A percentile compares a stretch with the other conserved stretches of the same genome.
phyloP scores from a whole-genome alignment of 1,284 basidiomycete genomes.

The Pterula multifida region DNA sequence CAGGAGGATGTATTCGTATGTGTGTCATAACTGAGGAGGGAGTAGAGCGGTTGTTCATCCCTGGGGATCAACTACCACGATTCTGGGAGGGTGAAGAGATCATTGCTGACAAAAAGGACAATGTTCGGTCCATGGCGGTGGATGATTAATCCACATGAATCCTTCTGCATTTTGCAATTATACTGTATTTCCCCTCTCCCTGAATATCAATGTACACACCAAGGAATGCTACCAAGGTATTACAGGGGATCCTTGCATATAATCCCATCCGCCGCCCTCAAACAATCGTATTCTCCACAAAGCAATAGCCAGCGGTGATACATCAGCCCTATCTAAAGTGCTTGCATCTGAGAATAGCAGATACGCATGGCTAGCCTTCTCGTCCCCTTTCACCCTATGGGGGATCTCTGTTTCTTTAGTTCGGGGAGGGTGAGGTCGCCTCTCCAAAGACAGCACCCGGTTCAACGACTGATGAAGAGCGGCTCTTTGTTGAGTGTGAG shows the following conservation, averaged over 20 bases:
- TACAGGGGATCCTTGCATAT: not conserved
- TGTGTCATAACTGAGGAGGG: conserved; percentile 89
- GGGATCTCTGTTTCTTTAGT: conserved; percentile 12
- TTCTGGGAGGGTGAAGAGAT: conserved; percentile 81
- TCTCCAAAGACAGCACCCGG: conserved; percentile 37
- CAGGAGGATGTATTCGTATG: conserved; percentile 96
- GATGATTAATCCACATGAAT: not conserved
- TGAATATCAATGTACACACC: too few relatives aligned
- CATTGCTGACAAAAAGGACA: conserved; percentile 28
- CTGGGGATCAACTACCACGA: conserved; percentile 82
- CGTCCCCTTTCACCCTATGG: conserved; percentile 14
- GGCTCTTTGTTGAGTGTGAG: conserved; percentile 42
- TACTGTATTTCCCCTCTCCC: too few relatives aligned
- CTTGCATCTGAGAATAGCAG: conserved; percentile 41
- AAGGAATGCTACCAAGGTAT: too few relatives aligned
- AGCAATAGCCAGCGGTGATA: conserved; percentile 50
- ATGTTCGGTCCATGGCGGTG: conserved; percentile 5
- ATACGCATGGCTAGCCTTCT: conserved; percentile 39
- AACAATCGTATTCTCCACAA: conserved; percentile 69
- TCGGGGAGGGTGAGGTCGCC: not conserved
- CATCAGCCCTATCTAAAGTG: conserved; percentile 40
- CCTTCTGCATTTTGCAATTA: too few relatives aligned
- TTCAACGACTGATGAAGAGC: conserved; percentile 37
- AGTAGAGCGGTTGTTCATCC: conserved; percentile 88
- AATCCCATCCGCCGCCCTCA: conserved; percentile 38